These are phyloP conservation scores for Pythium sp. DNA, from an alignment of 352 stramenopile species.

Conservation along the genomic window DNA sequence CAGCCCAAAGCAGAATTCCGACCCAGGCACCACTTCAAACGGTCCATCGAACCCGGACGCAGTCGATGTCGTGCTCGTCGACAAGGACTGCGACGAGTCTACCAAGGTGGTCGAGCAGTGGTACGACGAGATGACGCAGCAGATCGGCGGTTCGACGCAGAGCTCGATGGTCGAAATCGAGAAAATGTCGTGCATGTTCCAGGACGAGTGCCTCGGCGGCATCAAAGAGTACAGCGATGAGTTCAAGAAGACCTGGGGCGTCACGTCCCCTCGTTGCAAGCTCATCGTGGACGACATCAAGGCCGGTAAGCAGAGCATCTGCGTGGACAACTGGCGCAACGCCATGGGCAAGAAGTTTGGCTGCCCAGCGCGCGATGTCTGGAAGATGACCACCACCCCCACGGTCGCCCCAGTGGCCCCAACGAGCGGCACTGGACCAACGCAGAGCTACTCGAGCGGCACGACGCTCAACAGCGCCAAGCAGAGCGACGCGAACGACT, in stretches of 20 bases:
- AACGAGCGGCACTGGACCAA: not conserved
- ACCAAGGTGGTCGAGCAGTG: conserved; percentile 31
- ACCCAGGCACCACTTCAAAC: not conserved
- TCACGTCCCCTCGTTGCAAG: not conserved
- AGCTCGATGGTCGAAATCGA: conserved; percentile 45
- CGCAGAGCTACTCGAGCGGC: not conserved
- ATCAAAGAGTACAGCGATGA: conserved; percentile 33
- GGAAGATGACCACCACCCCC: not conserved
- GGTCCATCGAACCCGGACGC: not conserved
- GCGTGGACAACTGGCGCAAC: not conserved
- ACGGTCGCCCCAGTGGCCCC: not conserved
- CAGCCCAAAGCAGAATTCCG: not conserved
- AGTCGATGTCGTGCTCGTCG: conserved; percentile 18
- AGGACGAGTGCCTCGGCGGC: conserved; percentile 49
- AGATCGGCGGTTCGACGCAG: conserved; percentile 30
- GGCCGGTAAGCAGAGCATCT: not conserved
- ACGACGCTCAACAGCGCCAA: not conserved
- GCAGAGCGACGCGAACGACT: not conserved
- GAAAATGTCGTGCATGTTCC: conserved; percentile 48
- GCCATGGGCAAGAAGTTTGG: not conserved
- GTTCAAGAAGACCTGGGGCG: conserved; percentile 47
- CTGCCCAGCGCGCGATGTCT: not conserved
- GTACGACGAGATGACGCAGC: conserved; percentile 34
- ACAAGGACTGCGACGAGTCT: conserved; percentile 19
- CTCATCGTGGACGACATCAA: not conserved